These are phyloP conservation scores for Serendipita sp. DNA, from an alignment of 768 basidiomycete genomes.

Conservation along the genomic window DNA sequence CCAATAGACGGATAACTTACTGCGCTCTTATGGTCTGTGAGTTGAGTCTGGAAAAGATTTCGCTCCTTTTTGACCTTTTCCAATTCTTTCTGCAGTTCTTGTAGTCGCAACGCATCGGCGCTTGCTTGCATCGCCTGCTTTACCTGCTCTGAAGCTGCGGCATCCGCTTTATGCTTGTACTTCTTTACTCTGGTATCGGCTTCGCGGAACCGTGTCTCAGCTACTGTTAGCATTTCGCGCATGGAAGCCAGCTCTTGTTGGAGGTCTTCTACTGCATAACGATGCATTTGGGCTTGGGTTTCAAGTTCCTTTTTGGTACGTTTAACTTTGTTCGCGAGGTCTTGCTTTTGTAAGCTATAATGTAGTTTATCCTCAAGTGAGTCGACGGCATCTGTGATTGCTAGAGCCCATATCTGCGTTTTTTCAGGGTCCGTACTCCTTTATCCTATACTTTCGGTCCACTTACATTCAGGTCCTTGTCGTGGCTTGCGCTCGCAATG, in stretches of 20 bases:
- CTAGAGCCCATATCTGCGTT: background rate
- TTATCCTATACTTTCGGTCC: background rate
- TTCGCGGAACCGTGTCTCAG: background rate
- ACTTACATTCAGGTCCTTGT: background rate
- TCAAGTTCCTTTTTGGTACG: background rate
- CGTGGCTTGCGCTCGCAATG: background rate
- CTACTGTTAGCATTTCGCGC: background rate
- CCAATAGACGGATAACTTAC: background rate
- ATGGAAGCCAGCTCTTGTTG: background rate
- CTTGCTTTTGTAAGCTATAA: constrained; percentile 1
- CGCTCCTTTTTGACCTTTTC: background rate
- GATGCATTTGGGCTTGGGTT: background rate
- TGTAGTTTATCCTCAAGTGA: background rate
- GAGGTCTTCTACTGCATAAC: background rate
- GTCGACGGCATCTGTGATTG: background rate
- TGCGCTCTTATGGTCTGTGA: background rate
- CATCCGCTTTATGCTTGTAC: background rate
- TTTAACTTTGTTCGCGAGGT: background rate
- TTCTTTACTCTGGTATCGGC: background rate
- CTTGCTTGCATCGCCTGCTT: background rate
- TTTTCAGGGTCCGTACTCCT: background rate
- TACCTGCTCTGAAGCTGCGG: background rate
- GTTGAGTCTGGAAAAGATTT: background rate
- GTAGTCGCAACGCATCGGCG: background rate
- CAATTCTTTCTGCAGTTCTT: background rate